Base-by-base conservation (phyloP, 2,329 filamentous ascomycete species). In the Diaporthe ilicicola region DNA sequence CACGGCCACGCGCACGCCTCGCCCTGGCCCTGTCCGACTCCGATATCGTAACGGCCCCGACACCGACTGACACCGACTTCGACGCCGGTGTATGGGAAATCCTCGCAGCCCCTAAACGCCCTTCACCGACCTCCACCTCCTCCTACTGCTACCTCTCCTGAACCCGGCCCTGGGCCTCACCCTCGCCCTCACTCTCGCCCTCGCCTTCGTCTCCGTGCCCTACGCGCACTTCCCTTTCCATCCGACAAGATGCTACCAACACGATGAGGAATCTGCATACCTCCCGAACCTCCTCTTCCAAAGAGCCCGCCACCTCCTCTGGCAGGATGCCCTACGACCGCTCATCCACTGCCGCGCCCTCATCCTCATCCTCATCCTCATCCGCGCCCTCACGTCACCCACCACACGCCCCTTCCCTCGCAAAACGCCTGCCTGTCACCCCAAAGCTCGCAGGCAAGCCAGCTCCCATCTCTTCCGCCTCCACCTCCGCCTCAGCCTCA, bases 401-500 rank as follows among this genome's bases (percentile, higher is more conserved):
- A 78, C 89, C 91, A 50, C 86, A 92, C 77, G 91, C 91, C 83
- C 92, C 93, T 67, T 88, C 90, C 71, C 89, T 94, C 56, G 84
- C 87, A 75, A 86, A 90, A 87, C 79, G 81, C 76, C 76, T 82
- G 39, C 87, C 87, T 68, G 76, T 89, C 76, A 89, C 85, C 2
- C 85, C 87, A 74, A 89, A 90, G 82, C 84, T 90, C 66, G 65
- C 65, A 19, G 65, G 42, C 42, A 68, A 68, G n/a, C 65, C 65
- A 46, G 13, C 65, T 29, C 42, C 42, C 51, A 12, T 53, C 51
- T 50, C 53, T 24, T 15, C 27, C 27, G 29, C 55, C 56, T 86
- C 88, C 32, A 77, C 82, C 69, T 84, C 84, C 70, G 76, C 79
- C 10, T 62, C 73, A 9, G 51, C 69, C 61, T 55, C 73, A 22